Evolutionary conservation across 768 basidiomycete genomes (phyloP).

Genomic region (Inosperma sp.): DNA sequence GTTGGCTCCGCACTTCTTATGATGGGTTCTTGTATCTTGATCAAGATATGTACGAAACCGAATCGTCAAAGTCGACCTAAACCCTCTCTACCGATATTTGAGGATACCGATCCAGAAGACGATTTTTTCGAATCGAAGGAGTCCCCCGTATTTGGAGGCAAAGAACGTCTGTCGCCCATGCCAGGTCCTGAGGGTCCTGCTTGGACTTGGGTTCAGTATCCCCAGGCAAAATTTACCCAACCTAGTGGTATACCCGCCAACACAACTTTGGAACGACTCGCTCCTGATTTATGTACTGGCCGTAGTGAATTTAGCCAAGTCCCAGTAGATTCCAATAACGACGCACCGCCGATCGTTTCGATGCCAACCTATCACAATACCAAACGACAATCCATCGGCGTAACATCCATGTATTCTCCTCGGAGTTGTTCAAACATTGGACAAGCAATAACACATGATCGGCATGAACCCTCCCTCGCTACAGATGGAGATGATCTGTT

Average conservation of each 20-base stretch:
- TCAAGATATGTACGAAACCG: slow-evolving; percentile 47
- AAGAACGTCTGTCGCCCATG: slow-evolving; percentile 50
- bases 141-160: slow-evolving; percentile 76
- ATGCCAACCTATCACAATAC: slow-evolving; percentile 34
- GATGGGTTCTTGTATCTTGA: slow-evolving; percentile 43
- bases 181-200: slow-evolving; percentile 39
- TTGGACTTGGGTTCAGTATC: slow-evolving; percentile 58
- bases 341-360: slow-evolving; percentile 33
- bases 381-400: slow-evolving; percentile 39
- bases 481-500: slow-evolving; percentile 39
- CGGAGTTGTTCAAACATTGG: slow-evolving; percentile 29
- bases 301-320: background rate
- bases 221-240: slow-evolving; percentile 30
- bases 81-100: slow-evolving; percentile 72
- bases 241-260: slow-evolving; percentile 16
- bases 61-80: slow-evolving; percentile 50
- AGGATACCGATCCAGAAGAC: slow-evolving; percentile 48
- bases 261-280: no score
- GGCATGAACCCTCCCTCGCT: slow-evolving; percentile 31
- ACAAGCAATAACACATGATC: slow-evolving; percentile 30
- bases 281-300: no score
- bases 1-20: slow-evolving; percentile 49
- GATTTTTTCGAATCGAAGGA: slow-evolving; percentile 45
- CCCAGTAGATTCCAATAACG: slow-evolving; percentile 5
- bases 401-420: slow-evolving; percentile 49